These are phyloP conservation scores for Xylariaceae sp. DNA, from an alignment of 2,329 filamentous ascomycete genomes.

Conservation along the genomic window DNA sequence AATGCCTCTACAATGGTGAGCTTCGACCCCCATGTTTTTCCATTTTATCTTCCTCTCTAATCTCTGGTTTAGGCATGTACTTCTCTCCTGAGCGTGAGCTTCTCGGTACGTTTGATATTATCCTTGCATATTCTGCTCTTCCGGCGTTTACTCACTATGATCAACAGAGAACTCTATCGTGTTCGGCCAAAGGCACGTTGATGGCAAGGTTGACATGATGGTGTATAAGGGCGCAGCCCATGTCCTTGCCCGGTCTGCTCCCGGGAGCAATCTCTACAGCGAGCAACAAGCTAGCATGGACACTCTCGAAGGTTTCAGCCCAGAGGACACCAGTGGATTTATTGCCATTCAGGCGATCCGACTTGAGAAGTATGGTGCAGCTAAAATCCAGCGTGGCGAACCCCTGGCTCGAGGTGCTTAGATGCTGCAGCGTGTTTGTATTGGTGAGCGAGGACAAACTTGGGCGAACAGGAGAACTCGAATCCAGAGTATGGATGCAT, in stretches of 20 bases:
- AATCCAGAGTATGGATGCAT: too few relatives aligned
- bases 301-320: slow-evolving; percentile 39
- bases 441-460: too few relatives aligned
- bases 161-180: slow-evolving; percentile 51
- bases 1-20: slow-evolving; percentile 39
- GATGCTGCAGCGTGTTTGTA: too few relatives aligned
- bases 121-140: slow-evolving; percentile 1
- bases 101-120: too few relatives aligned
- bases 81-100: slow-evolving; percentile 56
- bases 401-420: slow-evolving; percentile 35
- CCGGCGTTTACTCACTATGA: background rate
- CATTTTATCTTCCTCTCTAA: background rate
- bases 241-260: slow-evolving; percentile 40
- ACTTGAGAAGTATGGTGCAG: slow-evolving; percentile 50
- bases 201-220: slow-evolving; percentile 34
- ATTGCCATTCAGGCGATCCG: slow-evolving; percentile 67
- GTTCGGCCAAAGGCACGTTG: slow-evolving; percentile 51
- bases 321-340: slow-evolving; percentile 44
- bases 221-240: slow-evolving; percentile 40
- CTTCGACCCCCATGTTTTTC: background rate
- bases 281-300: slow-evolving; percentile 48
- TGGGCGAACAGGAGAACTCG: too few relatives aligned
- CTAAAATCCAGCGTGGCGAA: slow-evolving; percentile 36
- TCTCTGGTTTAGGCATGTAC: slow-evolving; percentile 35
- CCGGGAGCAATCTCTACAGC: slow-evolving; percentile 47